These are phyloP conservation scores for Russula sp. DNA, from an alignment of 768 basidiomycete species.

Conservation along the genomic window DNA sequence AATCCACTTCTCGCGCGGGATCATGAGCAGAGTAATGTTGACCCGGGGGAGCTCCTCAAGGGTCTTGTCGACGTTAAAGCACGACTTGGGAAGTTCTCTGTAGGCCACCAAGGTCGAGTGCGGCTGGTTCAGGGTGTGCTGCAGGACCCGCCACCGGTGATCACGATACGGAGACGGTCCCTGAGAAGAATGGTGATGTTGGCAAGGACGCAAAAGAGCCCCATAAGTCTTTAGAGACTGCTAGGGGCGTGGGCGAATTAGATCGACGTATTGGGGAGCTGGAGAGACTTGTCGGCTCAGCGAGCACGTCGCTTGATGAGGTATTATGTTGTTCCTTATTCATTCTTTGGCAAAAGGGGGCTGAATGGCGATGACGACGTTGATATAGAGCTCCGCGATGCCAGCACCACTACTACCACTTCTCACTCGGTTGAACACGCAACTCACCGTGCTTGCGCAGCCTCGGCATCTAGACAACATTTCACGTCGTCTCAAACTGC, in stretches of 20 bases:
- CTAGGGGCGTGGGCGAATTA: constrained; percentile 62
- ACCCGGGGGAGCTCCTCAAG: constrained; percentile 72
- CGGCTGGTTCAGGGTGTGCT: constrained; percentile 60
- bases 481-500: constrained; percentile 86
- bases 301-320: constrained; percentile 77
- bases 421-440: constrained; percentile 76
- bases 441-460: constrained; percentile 86
- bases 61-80: constrained; percentile 73
- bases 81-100: constrained; percentile 63
- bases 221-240: constrained; percentile 33
- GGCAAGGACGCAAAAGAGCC: constrained; percentile 21
- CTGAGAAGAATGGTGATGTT: constrained; percentile 29
- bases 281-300: constrained; percentile 80
- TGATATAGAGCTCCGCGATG: constrained; percentile 58
- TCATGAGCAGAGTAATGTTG: constrained; percentile 56
- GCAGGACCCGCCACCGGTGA: constrained; percentile 38
- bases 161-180: constrained; percentile 13
- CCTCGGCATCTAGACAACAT: constrained; percentile 95
- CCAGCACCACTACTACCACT: constrained; percentile 81
- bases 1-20: constrained; percentile 64
- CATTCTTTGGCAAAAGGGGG: neutral
- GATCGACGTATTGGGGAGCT: constrained; percentile 82
- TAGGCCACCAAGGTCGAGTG: constrained; percentile 62
- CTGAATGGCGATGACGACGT: constrained; percentile 9
- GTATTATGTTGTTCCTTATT: constrained; percentile 41